phyloP scores from a whole-genome alignment of 2,329 filamentous ascomycete genomes.

The Cyphellophora attinorum region DNA sequence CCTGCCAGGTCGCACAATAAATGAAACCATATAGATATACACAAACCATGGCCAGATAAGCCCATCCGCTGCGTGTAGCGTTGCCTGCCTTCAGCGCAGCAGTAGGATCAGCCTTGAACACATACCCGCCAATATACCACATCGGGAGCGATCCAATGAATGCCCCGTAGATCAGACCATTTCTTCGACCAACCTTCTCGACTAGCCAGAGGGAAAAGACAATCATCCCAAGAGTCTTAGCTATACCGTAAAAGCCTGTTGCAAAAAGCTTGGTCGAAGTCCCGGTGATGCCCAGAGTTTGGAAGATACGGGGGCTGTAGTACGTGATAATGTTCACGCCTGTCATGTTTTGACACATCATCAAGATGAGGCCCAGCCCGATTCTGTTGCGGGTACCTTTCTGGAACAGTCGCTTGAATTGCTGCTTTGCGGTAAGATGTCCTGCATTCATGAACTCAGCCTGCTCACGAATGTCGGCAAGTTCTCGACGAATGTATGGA shows the following conservation, averaged over 20 bases:
- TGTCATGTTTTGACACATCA: slow-evolving; percentile 45
- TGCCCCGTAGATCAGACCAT: slow-evolving; percentile 53
- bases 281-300: slow-evolving; percentile 49
- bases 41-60: slow-evolving; percentile 60
- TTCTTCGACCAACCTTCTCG: slow-evolving; percentile 58
- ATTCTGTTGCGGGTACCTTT: slow-evolving; percentile 43
- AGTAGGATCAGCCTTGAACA: slow-evolving; percentile 48
- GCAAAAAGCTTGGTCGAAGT: slow-evolving; percentile 56
- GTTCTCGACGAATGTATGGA: slow-evolving; percentile 46
- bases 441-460: neutral
- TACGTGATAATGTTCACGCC: slow-evolving; percentile 53
- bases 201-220: slow-evolving; percentile 57
- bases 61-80: slow-evolving; percentile 42
- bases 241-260: slow-evolving; percentile 62
- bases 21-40: slow-evolving; percentile 56
- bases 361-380: slow-evolving; percentile 42
- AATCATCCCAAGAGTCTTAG: slow-evolving; percentile 56
- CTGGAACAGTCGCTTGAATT: slow-evolving; percentile 35
- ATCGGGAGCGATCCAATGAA: slow-evolving; percentile 52
- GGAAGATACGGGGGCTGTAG: slow-evolving; percentile 61
- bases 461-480: slow-evolving; percentile 45
- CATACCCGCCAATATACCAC: slow-evolving; percentile 63
- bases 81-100: slow-evolving; percentile 40
- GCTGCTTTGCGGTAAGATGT: neutral
- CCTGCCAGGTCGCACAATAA: slow-evolving; percentile 42